Evolutionary conservation across 306 rosid species (phyloP), one percentile per base, ranked within the genome.

Genomic region (Begonia masoniana): DNA sequence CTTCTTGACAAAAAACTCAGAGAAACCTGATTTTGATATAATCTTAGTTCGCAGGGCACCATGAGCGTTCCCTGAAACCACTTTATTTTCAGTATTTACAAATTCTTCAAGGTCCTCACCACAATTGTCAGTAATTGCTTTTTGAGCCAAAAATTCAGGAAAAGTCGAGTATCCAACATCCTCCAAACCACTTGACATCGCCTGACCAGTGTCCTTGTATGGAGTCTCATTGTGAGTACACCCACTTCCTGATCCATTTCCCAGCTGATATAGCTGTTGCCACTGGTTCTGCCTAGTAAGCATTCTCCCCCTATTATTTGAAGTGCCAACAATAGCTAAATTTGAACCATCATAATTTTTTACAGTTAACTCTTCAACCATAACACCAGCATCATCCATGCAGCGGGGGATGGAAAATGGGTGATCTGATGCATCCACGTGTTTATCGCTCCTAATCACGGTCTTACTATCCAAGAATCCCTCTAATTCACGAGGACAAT

Each of bases 11-110:
- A 82, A 82, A 73, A 64, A 80, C 65, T 89, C 91, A 42, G 95
- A 77, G 70, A 83, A 87, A n/a, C 95, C 89, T 9, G 95, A 78
- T 69, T 81, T 83, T 35, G 95, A 85, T 64, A 85, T 60, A 13
- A 85, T 81, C 74, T 85, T 89, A 45, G 95, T 89, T 69, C 85
- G 79, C 45, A 80, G 69, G 48, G 80, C 78, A 56, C 78, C 76
- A 41, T 42, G 80, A 62, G 65, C 35, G 65, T 70, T 72, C 14
- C 74, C 64, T 3, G 55, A 58, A 52, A 41, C 72, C 65, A 67
- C 83, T 74, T 68, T 75, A 56, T 64, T 78, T 60, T 72, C 81
- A 48, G 67, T 52, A 65, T 31, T 70, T 52, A 52, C 64, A 67
- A 71, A 58, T 61, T 76, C 80, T 63, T 77, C 83, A 56, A 72